Percentiles rank a stretch among this genome's conserved stretches.
Conservation (phyloP, 345 rosid genomes). For the Pistacia vera region DNA sequence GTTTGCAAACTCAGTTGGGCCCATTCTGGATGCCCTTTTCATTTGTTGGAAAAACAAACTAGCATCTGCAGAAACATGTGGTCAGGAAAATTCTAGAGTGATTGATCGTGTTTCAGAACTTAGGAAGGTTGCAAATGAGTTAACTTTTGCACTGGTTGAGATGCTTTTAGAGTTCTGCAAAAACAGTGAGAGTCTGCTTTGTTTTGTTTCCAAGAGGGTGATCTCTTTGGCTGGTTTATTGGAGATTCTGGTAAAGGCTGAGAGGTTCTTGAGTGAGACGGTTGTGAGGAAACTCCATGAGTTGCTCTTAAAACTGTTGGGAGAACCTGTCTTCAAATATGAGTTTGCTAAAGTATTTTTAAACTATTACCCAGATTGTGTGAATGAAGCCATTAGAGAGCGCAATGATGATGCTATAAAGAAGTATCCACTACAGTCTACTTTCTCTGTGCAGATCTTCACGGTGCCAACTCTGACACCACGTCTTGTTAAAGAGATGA, state of each 20-base stretch:
- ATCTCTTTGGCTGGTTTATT: conserved; percentile 58
- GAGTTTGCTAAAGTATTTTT: conserved; percentile 87
- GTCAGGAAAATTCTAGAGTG: conserved; percentile 36
- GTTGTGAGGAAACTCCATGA: conserved; percentile 68
- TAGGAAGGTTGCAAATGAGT: conserved; percentile 59
- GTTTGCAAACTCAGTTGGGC: conserved; percentile 64
- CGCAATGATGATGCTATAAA: conserved; percentile 40
- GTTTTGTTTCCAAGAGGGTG: conserved; percentile 75
- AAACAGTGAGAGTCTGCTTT: conserved; percentile 86
- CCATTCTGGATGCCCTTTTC: conserved; percentile 74
- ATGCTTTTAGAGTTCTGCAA: conserved; percentile 82
- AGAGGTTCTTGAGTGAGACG: conserved; percentile 56
- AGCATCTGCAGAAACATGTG: conserved; percentile 39
- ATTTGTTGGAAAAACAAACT: conserved; percentile 69
- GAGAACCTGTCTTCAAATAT: conserved; percentile 82
- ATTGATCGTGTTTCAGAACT: conserved; percentile 29
- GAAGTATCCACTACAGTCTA: conserved; percentile 59
- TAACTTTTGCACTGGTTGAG: conserved; percentile 67
- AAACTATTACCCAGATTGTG: conserved; percentile 69
- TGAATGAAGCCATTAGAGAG: conserved; percentile 61
- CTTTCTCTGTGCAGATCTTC: conserved; percentile 92
- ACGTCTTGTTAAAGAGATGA: conserved; percentile 86
- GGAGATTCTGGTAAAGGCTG: conserved; percentile 73
- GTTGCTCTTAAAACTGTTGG: conserved; percentile 81
- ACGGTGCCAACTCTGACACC: conserved; percentile 92